phyloP scores from a whole-genome alignment of 1,284 basidiomycete genomes.

The Fistulinella staudtii region DNA sequence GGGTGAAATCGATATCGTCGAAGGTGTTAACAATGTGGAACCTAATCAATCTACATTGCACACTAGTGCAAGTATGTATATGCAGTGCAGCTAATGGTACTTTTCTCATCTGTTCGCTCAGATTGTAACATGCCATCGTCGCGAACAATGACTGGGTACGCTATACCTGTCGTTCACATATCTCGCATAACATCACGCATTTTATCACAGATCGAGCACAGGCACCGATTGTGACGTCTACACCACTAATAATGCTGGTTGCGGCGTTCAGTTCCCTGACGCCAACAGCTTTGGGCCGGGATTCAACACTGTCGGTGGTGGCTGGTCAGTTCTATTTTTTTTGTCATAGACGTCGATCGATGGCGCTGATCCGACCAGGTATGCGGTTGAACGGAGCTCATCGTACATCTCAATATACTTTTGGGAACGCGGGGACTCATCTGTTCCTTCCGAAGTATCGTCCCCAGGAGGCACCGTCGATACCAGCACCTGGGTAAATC shows the following conservation, averaged over 20 bases:
- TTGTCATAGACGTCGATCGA: neutral
- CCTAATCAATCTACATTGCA: slow-evolving; percentile 62
- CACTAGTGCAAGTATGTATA: slow-evolving; percentile 37
- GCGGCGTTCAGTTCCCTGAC: slow-evolving; percentile 49
- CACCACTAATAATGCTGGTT: slow-evolving; percentile 55
- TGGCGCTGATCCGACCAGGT: slow-evolving; percentile 12
- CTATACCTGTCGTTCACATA: neutral
- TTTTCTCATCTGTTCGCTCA: slow-evolving; percentile 12
- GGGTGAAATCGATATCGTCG: slow-evolving; percentile 63
- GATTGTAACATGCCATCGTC: slow-evolving; percentile 58
- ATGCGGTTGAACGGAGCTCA: slow-evolving; percentile 17
- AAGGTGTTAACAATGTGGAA: slow-evolving; percentile 59
- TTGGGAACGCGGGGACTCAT: slow-evolving; percentile 15
- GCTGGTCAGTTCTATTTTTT: slow-evolving; percentile 20
- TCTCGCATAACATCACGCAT: neutral
- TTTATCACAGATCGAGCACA: slow-evolving; percentile 22
- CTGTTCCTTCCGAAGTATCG: slow-evolving; percentile 16
- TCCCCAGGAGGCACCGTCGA: slow-evolving; percentile 10
- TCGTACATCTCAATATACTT: slow-evolving; percentile 19
- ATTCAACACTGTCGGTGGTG: slow-evolving; percentile 59
- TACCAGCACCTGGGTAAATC: slow-evolving; percentile 15
- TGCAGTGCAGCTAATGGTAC: neutral
- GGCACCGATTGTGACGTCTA: slow-evolving; percentile 53
- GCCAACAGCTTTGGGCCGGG: slow-evolving; percentile 50
- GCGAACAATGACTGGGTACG: slow-evolving; percentile 48